Conservation (phyloP, 306 rosid species). For the Quercus rubra region DNA sequence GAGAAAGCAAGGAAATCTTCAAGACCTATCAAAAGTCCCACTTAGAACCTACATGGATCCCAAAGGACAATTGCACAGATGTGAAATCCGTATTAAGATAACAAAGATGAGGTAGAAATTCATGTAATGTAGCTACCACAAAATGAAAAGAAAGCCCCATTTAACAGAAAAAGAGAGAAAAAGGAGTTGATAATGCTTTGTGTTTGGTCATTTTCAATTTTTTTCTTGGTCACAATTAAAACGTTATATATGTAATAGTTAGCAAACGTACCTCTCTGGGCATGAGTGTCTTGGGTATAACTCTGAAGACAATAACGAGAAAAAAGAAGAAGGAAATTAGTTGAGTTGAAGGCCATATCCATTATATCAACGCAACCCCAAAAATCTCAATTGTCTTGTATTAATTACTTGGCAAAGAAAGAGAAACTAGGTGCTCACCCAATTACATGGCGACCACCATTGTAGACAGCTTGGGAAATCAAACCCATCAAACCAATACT, state of each 20-base stretch:
- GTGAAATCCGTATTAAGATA: constrained; percentile 42
- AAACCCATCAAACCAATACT: constrained; percentile 97
- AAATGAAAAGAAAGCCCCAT: neutral
- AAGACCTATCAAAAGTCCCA: constrained; percentile 27
- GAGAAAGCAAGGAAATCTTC: neutral
- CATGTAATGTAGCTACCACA: constrained; percentile 31
- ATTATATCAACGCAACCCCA: neutral
- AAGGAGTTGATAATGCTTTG: constrained; percentile 29
- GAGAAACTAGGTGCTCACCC: constrained; percentile 45
- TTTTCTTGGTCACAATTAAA: constrained; percentile 12
- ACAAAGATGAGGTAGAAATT: constrained; percentile 58
- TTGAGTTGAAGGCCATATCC: constrained; percentile 4
- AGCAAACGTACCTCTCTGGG: constrained; percentile 87
- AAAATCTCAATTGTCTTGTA: neutral
- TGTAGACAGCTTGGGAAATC: constrained; percentile 84
- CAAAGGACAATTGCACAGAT: constrained; percentile 18
- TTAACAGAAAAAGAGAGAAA: constrained; percentile 11
- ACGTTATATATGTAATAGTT: constrained; percentile 13
- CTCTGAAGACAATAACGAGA: constrained; percentile 61
- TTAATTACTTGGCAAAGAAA: neutral
- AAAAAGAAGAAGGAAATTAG: constrained; percentile 2
- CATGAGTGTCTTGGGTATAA: constrained; percentile 95
- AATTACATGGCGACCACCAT: constrained; percentile 91
- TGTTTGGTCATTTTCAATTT: constrained; percentile 41
- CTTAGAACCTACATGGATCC: neutral